phyloP scores from a whole-genome alignment of 148 eudicot species.

The Polygonum aviculare region DNA sequence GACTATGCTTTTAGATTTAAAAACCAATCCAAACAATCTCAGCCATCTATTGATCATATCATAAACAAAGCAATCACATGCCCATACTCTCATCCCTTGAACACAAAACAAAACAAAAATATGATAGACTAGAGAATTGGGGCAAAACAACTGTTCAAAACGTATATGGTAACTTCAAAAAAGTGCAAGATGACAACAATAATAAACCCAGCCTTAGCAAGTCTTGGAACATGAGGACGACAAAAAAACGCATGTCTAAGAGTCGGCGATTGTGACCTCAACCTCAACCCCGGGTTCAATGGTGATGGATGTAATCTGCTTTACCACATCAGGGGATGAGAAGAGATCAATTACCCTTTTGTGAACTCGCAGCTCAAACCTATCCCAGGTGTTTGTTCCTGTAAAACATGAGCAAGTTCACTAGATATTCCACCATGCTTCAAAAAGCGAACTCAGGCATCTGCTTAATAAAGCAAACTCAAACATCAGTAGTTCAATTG shows the following conservation, averaged over 20 bases:
- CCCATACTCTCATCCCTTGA: not conserved
- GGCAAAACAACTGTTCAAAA: not conserved
- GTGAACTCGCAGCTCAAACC: slow-evolving; percentile 54
- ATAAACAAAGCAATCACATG: not conserved
- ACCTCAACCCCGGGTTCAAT: slow-evolving; percentile 66
- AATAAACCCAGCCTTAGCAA: not conserved
- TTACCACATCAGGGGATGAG: slow-evolving; percentile 56
- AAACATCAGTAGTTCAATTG: not conserved
- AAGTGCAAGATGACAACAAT: not conserved
- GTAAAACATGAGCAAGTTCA: slow-evolving; percentile 5
- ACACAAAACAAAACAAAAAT: not conserved
- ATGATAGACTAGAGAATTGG: not conserved
- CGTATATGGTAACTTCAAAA: not conserved
- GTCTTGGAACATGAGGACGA: not conserved
- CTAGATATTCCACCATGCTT: not conserved
- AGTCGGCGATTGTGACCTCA: slow-evolving; percentile 57
- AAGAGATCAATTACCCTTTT: slow-evolving; percentile 64
- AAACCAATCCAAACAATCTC: not conserved
- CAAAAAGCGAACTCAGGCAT: not conserved
- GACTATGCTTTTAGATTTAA: too few species aligned
- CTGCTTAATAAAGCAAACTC: not conserved
- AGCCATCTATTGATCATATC: not conserved
- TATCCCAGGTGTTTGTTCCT: slow-evolving; percentile 60
- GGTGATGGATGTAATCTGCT: slow-evolving; percentile 58
- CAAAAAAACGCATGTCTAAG: slow-evolving; percentile 14